phyloP scores from a whole-genome alignment of 202 grass and related monocot genomes.

The Hordeum pubiflorum region DNA sequence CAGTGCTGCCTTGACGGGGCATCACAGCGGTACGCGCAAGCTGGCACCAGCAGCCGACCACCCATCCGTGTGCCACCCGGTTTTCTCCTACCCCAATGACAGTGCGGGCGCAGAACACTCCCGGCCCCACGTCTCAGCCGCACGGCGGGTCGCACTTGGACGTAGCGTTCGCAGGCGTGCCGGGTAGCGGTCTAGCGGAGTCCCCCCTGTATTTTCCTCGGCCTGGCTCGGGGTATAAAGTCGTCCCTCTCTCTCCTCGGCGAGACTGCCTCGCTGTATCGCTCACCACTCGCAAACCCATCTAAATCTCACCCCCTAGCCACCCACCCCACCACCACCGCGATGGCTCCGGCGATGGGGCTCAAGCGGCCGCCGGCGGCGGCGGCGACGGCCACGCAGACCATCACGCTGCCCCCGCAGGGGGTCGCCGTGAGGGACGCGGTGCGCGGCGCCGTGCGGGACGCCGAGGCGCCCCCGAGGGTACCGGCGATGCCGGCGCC shows the following conservation, averaged over 20 bases:
- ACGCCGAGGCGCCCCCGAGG: constrained; percentile 25
- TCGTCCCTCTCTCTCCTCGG: neutral
- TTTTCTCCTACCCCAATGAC: neutral
- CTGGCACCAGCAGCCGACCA: constrained; percentile 30
- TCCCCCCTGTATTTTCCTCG: neutral
- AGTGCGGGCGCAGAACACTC: neutral
- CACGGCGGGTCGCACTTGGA: neutral
- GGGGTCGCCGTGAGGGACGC: constrained; percentile 52
- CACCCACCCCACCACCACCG: constrained; percentile 5
- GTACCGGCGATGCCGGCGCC: neutral
- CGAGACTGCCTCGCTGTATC: constrained; percentile 31
- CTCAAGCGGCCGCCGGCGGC: constrained; percentile 46
- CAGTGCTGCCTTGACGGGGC: neutral
- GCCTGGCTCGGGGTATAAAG: constrained; percentile 12
- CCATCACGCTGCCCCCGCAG: constrained; percentile 34
- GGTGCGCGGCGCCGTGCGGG: constrained; percentile 39
- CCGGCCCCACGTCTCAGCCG: neutral
- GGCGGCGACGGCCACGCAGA: constrained; percentile 43
- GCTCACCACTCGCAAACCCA: constrained; percentile 28
- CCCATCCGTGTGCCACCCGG: neutral
- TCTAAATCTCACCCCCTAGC: constrained; percentile 24
- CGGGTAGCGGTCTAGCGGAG: neutral
- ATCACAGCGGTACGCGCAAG: neutral
- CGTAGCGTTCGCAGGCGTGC: neutral
- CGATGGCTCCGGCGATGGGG: constrained; percentile 40